Evolutionary conservation across 176 grass and related monocot species (phyloP).

Genomic region (Olyra latifolia): DNA sequence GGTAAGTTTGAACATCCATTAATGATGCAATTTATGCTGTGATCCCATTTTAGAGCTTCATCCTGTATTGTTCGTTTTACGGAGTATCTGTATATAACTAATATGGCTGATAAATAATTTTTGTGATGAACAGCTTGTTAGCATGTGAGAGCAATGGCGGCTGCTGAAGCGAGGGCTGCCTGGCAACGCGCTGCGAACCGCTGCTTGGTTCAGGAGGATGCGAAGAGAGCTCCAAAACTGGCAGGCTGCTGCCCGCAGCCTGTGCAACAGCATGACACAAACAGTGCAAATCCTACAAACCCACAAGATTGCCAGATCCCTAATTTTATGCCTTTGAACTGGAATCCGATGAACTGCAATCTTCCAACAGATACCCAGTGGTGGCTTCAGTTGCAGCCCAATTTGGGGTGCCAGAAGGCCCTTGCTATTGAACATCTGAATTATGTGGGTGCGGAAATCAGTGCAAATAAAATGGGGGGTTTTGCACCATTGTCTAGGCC

Average conservation of each 20-base stretch:
- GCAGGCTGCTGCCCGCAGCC: slow-evolving; percentile 47
- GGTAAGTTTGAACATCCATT: too few relatives aligned
- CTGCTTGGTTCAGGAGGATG: slow-evolving; percentile 86
- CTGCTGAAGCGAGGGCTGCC: slow-evolving; percentile 89
- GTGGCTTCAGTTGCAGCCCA: slow-evolving; percentile 93
- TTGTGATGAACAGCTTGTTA: slow-evolving; percentile 17
- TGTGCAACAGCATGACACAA: slow-evolving; percentile 31
- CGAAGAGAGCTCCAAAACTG: slow-evolving; percentile 84
- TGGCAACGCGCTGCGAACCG: slow-evolving; percentile 94
- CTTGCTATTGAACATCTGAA: slow-evolving; percentile 48
- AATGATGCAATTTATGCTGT: background rate
- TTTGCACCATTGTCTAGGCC: slow-evolving; percentile 14
- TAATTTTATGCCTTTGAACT: slow-evolving; percentile 67
- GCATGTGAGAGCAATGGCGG: slow-evolving; percentile 67
- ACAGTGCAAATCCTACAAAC: slow-evolving; percentile 15
- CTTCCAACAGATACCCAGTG: slow-evolving; percentile 60
- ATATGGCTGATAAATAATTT: background rate
- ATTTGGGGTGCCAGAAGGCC: slow-evolving; percentile 56
- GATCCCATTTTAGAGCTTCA: background rate
- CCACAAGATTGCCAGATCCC: slow-evolving; percentile 45
- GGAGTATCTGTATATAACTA: background rate
- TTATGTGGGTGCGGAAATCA: slow-evolving; percentile 10
- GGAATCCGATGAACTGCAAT: slow-evolving; percentile 57
- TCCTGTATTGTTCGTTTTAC: background rate
- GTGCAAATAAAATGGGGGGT: slow-evolving; percentile 36